Evolutionary conservation across 202 grass and related monocot genomes (phyloP).

Genomic region (Brachypodium distachyon): DNA sequence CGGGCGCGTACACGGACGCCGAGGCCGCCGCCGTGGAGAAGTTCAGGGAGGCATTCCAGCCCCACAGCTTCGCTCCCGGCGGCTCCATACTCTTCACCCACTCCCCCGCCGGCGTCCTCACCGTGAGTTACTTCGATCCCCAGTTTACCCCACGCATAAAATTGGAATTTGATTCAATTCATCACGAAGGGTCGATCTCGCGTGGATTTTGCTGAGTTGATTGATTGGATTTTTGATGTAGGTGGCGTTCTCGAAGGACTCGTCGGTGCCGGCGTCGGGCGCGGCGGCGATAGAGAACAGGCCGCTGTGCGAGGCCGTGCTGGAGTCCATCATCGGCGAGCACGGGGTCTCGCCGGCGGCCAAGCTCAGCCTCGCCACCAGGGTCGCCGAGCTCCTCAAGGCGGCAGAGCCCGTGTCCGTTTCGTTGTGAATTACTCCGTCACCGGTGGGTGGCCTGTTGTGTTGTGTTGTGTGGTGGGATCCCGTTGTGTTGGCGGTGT

Average conservation of each 20-base stretch:
- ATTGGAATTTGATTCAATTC: no score
- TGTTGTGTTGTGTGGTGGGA: no score
- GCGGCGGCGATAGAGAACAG: conserved; percentile 50
- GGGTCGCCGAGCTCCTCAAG: conserved; percentile 53
- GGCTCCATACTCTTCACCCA: conserved; percentile 89
- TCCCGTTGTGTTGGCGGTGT: no score
- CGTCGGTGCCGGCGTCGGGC: conserved; percentile 29
- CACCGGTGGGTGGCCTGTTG: background rate
- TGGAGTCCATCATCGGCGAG: conserved; percentile 89
- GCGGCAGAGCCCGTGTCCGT: background rate
- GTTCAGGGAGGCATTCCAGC: conserved; percentile 64
- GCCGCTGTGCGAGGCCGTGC: conserved; percentile 46
- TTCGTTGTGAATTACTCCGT: conserved; percentile 4
- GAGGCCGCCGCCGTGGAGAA: conserved; percentile 53
- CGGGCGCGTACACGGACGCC: conserved; percentile 61
- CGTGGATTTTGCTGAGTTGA: no score
- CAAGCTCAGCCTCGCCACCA: conserved; percentile 62
- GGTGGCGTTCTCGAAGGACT: conserved; percentile 68
- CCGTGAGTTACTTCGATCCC: conserved; percentile 32
- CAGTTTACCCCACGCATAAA: no score
- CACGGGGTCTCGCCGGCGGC: conserved; percentile 64
- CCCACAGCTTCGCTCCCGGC: conserved; percentile 67
- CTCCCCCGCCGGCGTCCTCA: conserved; percentile 41
- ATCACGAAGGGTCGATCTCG: no score
- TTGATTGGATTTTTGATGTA: no score